Conservation (phyloP, 495 filamentous ascomycete genomes). For the Trypethelium eluteriae region DNA sequence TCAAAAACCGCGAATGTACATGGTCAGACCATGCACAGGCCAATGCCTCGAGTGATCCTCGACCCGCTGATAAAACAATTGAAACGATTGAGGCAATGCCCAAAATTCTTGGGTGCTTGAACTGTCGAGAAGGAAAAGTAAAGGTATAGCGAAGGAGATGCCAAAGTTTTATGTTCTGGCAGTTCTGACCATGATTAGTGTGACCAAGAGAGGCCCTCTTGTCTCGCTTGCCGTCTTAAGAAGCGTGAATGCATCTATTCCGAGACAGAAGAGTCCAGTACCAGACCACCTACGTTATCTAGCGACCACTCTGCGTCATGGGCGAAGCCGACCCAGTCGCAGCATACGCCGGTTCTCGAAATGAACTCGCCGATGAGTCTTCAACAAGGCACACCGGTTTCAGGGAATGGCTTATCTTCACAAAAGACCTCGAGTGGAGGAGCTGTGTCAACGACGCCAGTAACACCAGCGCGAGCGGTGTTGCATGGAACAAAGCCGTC, state of each 20-base stretch:
- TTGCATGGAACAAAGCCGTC: not conserved
- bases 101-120: not conserved
- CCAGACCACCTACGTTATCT: not conserved
- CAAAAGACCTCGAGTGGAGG: not conserved
- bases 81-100: not conserved
- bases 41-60: not conserved
- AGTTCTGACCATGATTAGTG: not conserved
- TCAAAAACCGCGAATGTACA: not conserved
- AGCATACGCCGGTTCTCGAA: not conserved
- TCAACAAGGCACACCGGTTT: not conserved
- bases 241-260: not conserved
- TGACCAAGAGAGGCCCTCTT: not conserved
- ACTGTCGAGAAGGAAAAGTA: slow-evolving; percentile 1
- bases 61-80: no score
- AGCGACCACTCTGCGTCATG: not conserved
- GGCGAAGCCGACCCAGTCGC: not conserved
- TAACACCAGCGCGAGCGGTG: not conserved
- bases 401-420: not conserved
- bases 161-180: not conserved
- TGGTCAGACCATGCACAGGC: not conserved
- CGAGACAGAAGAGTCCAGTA: not conserved
- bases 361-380: not conserved
- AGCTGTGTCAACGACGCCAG: not conserved
- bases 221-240: slow-evolving; percentile 5
- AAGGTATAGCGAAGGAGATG: not conserved